Conservation (phyloP, 345 rosid species). For the Mangifera indica region DNA sequence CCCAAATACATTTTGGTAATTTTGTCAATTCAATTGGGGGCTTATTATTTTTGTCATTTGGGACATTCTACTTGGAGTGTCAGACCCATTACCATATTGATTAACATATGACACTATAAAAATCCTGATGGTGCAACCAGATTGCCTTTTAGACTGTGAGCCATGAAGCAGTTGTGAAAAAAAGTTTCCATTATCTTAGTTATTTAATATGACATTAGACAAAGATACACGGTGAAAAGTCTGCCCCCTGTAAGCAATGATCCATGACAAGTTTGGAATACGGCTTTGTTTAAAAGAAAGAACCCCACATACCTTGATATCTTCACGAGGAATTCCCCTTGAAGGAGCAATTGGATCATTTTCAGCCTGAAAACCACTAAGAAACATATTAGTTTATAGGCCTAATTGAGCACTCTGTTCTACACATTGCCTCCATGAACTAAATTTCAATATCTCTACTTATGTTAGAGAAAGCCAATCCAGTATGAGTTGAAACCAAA, state of each 20-base stretch:
- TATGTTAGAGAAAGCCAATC: not conserved
- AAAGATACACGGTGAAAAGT: not conserved
- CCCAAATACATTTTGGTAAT: no score
- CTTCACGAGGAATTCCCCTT: constrained; percentile 80
- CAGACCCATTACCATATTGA: not conserved
- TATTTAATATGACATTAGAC: not conserved
- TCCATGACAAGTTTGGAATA: not conserved
- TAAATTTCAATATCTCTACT: not conserved
- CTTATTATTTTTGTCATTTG: no score
- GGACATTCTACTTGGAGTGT: not conserved
- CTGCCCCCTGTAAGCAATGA: not conserved
- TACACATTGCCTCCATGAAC: not conserved
- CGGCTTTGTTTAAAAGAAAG: not conserved
- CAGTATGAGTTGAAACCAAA: not conserved
- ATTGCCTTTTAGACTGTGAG: not conserved
- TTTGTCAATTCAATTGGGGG: not conserved
- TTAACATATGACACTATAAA: not conserved
- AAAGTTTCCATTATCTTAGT: not conserved
- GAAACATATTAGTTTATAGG: not conserved
- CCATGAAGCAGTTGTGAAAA: not conserved
- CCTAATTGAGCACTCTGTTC: not conserved
- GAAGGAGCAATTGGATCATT: constrained; percentile 94
- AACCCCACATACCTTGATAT: constrained; percentile 58
- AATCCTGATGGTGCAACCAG: not conserved
- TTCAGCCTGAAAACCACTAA: constrained; percentile 56